phyloP scores from a whole-genome alignment of 768 basidiomycete genomes.

The Clitopilus hobsonii region DNA sequence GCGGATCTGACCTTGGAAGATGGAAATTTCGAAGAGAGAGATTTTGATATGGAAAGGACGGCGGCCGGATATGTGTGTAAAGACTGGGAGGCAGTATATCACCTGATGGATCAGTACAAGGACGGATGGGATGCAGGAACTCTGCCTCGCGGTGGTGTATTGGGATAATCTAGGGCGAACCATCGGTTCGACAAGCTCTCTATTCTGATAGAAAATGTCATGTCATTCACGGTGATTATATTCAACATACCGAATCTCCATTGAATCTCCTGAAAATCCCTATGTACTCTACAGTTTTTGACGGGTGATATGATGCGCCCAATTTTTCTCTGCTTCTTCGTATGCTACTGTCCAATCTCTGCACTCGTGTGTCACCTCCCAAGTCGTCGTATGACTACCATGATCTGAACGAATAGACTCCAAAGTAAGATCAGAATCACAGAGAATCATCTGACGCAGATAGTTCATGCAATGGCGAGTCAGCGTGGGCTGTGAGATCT shows the following conservation, averaged over 20 bases:
- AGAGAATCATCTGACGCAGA: conserved; percentile 26
- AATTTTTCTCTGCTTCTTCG: conserved; percentile 16
- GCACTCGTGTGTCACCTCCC: conserved; percentile 11
- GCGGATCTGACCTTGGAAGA: conserved; percentile 26
- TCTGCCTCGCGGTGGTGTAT: too few species aligned
- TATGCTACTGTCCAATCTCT: conserved; percentile 15
- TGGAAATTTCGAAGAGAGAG: conserved; percentile 23
- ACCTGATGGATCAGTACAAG: conserved; percentile 4
- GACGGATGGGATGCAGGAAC: not conserved
- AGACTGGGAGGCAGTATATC: conserved; percentile 9
- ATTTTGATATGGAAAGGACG: conserved; percentile 15
- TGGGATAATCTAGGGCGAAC: too few species aligned
- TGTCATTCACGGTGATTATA: not conserved
- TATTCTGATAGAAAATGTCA: not conserved
- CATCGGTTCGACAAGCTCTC: too few species aligned
- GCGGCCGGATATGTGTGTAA: conserved; percentile 6
- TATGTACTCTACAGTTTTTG: too few species aligned
- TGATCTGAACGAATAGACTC: conserved; percentile 11
- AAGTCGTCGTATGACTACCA: conserved; percentile 8
- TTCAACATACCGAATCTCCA: too few species aligned
- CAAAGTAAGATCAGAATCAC: conserved; percentile 16
- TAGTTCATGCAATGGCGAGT: conserved; percentile 27
- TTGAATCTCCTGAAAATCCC: too few species aligned
- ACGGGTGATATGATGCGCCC: too few species aligned
- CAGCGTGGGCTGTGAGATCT: not conserved